Conservation (phyloP, 805 yeast genomes). For the Candida koratica region DNA sequence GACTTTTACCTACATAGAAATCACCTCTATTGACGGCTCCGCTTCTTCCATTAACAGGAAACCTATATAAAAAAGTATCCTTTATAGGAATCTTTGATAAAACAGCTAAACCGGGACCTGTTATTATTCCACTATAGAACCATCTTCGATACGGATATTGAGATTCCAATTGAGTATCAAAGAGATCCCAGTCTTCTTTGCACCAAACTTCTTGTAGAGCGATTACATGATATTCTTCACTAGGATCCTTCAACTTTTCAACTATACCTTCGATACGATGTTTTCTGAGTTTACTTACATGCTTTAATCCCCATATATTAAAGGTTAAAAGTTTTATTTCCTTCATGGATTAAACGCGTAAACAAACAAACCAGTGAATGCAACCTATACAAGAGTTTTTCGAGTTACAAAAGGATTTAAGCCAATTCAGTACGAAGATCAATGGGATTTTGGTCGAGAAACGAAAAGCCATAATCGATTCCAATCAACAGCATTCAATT, state of each 20-base stretch:
- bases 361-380: conserved; percentile 2
- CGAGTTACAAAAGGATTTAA: conserved; percentile 11
- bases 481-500: conserved; percentile 31
- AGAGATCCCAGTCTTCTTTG: conserved; percentile 71
- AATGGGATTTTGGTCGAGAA: conserved; percentile 16
- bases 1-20: conserved; percentile 93
- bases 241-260: conserved; percentile 40
- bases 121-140: conserved; percentile 76
- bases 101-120: conserved; percentile 92
- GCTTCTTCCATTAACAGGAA: conserved; percentile 92
- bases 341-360: conserved; percentile 4
- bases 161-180: conserved; percentile 42
- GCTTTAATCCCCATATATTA: conserved; percentile 89
- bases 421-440: conserved; percentile 12
- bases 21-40: conserved; percentile 93
- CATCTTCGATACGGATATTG: conserved; percentile 62
- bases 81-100: conserved; percentile 81
- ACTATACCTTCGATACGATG: conserved; percentile 74
- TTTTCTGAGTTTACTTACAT: conserved; percentile 65
- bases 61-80: conserved; percentile 72
- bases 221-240: conserved; percentile 66
- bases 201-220: conserved; percentile 97
- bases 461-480: conserved; percentile 27
- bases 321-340: conserved; percentile 55
- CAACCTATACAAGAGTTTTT: conserved; percentile 13